A percentile compares a stretch with the other conserved stretches of the same genome.
These are phyloP conservation scores for Yamadazyma ubonensis DNA, from an alignment of 805 yeast species.

Conservation along the genomic window DNA sequence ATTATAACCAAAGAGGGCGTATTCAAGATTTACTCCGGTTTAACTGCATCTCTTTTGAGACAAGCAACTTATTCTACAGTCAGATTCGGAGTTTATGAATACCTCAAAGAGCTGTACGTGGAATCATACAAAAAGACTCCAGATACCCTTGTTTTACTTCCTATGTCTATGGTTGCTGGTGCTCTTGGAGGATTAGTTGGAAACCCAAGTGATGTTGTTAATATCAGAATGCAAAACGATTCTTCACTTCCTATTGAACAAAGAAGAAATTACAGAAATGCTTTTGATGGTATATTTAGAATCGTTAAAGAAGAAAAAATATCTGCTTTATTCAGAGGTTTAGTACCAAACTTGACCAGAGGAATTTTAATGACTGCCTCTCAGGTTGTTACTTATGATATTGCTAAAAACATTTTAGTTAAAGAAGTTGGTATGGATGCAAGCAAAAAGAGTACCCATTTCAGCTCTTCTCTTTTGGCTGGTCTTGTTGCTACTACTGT, in stretches of 20 bases:
- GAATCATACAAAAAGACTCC: conserved; percentile 46
- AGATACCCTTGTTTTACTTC: conserved; percentile 59
- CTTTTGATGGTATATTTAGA: conserved; percentile 69
- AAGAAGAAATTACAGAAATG: conserved; percentile 74
- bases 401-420: conserved; percentile 63
- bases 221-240: conserved; percentile 90
- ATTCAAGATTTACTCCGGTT: conserved; percentile 74
- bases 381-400: conserved; percentile 85
- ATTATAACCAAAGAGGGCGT: conserved; percentile 64
- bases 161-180: conserved; percentile 84
- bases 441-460: conserved; percentile 66
- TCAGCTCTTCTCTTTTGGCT: conserved; percentile 73
- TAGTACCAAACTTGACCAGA: conserved; percentile 73
- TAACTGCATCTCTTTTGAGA: conserved; percentile 76
- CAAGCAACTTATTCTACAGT: conserved; percentile 89
- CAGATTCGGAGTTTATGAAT: conserved; percentile 83
- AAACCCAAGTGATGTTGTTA: conserved; percentile 84
- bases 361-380: conserved; percentile 89
- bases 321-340: conserved; percentile 63
- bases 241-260: conserved; percentile 60
- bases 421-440: conserved; percentile 51
- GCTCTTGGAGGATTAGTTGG: conserved; percentile 83
- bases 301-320: conserved; percentile 62
- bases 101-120: conserved; percentile 54
- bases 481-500: conserved; percentile 89